phyloP scores from a whole-genome alignment of 148 eudicot genomes.

The Hydrangea macrophylla region DNA sequence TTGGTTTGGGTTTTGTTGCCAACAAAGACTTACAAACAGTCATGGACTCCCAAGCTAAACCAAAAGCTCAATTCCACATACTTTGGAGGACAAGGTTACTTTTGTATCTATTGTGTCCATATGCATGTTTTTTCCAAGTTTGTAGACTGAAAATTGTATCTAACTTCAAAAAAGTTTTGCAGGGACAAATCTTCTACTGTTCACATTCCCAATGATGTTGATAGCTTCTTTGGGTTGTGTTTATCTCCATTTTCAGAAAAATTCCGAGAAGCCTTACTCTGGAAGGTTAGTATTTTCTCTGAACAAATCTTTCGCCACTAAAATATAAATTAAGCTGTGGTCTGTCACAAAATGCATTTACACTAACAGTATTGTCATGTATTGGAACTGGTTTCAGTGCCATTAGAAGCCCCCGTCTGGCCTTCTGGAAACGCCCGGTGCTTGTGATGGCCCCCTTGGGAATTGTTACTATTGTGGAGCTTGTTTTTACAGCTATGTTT shows the following conservation, averaged over 20 bases:
- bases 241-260: conserved; percentile 43
- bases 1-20: conserved; percentile 62
- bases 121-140: background rate
- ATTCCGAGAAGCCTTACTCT: conserved; percentile 12
- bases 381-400: conserved; percentile 11
- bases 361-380: background rate
- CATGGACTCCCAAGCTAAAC: conserved; percentile 43
- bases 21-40: conserved; percentile 39
- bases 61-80: conserved; percentile 44
- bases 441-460: conserved; percentile 47
- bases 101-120: background rate
- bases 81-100: conserved; percentile 55
- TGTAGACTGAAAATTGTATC: background rate
- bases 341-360: background rate
- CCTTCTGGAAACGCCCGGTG: conserved; percentile 33
- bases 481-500: conserved; percentile 37
- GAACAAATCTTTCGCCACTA: background rate
- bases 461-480: conserved; percentile 39
- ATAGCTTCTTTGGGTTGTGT: conserved; percentile 50
- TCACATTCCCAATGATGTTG: conserved; percentile 53
- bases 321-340: too few relatives aligned
- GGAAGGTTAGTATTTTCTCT: conserved; percentile 29
- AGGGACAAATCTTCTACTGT: conserved; percentile 56
- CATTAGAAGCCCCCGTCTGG: conserved; percentile 11
- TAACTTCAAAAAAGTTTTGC: conserved; percentile 10